Conservation (phyloP, 1,284 basidiomycete species). For the Porodaedalea pini region DNA sequence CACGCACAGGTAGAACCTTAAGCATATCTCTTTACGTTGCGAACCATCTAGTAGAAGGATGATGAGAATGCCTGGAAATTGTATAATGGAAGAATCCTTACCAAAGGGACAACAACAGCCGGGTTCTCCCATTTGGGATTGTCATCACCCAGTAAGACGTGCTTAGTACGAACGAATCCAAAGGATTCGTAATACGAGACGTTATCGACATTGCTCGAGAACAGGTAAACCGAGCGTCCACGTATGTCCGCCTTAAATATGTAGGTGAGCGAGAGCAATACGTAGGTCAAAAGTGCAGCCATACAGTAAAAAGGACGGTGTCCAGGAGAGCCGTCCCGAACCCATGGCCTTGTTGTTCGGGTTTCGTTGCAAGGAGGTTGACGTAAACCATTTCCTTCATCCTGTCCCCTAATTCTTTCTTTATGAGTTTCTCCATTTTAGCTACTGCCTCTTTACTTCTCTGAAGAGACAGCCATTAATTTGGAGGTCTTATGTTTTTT, state of each 20-base stretch:
- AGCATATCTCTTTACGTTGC: not conserved
- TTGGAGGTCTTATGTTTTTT: not conserved
- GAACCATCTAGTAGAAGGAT: conserved; percentile 9
- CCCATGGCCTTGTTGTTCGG: conserved; percentile 21
- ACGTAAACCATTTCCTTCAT: conserved; percentile 16
- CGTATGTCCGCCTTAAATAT: conserved; percentile 23
- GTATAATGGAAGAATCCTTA: conserved; percentile 14
- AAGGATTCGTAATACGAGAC: conserved; percentile 25
- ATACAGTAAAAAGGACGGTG: conserved; percentile 10
- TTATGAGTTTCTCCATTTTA: not conserved
- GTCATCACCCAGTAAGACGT: conserved; percentile 22
- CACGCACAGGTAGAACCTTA: too few species aligned
- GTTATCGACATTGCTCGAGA: conserved; percentile 24
- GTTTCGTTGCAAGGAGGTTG: conserved; percentile 18
- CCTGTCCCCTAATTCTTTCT: conserved; percentile 12
- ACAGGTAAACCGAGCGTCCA: conserved; percentile 20
- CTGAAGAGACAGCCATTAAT: not conserved
- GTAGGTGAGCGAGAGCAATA: not conserved
- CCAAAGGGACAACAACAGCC: conserved; percentile 23
- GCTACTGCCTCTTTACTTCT: not conserved
- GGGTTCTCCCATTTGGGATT: conserved; percentile 24
- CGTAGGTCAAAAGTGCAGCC: not conserved
- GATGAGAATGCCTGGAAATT: not conserved
- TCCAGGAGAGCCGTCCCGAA: conserved; percentile 20
- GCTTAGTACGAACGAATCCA: conserved; percentile 19